Evolutionary conservation across 225 moss, liverwort and hornwort genomes (phyloP), one percentile per base, ranked within the genome.

Genomic region (Takakia lepidozioides): DNA sequence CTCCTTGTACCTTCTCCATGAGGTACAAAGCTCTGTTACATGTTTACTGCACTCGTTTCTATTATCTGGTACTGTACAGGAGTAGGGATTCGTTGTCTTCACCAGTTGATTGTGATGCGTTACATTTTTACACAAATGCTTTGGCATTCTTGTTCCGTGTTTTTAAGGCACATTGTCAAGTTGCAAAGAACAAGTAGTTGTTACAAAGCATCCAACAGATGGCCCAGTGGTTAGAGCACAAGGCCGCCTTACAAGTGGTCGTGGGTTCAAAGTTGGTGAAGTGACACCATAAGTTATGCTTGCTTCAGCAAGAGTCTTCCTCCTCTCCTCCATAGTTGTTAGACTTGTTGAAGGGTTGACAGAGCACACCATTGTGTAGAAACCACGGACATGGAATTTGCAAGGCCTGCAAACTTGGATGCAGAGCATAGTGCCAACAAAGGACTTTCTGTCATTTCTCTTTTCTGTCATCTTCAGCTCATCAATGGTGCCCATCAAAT

Each of bases 341-440:
- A n/a, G n/a, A n/a, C n/a, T n/a, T n/a, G n/a, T n/a, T 19, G 9
- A 29, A 68, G 51, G 25, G 8, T 21, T n/a, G 40, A 35, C 57
- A 23, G 45, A 35, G 43, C 19, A 39, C 50, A 22, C 57, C 27
- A 21, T 19, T 70, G n/a, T 59, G 46, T 73, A 95, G 95, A 69
- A 62, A 46, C 95, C 95, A 16, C 77, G 67, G 56, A 54, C 73
- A 27, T 98, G 87, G 87, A 87, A 87, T 62, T 52, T 82, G 46
- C 73, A 67, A 74, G 81, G 71, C 18, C 52, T 98, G 43, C 82
- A 98, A 54, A 55, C 71, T 48, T 98, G 95, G 95, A 68, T 98
- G 73, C 95, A 87, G 56, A 56, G 75, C 38, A 62, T 85, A n/a
- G 73, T 79, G 27, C 61, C 74, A 58, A 75, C 80, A 24, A 72